A percentile compares a stretch with the other conserved stretches of the same genome.
Conservation (phyloP, 495 filamentous ascomycete species). For the Aspergillus saccharolyticus region DNA sequence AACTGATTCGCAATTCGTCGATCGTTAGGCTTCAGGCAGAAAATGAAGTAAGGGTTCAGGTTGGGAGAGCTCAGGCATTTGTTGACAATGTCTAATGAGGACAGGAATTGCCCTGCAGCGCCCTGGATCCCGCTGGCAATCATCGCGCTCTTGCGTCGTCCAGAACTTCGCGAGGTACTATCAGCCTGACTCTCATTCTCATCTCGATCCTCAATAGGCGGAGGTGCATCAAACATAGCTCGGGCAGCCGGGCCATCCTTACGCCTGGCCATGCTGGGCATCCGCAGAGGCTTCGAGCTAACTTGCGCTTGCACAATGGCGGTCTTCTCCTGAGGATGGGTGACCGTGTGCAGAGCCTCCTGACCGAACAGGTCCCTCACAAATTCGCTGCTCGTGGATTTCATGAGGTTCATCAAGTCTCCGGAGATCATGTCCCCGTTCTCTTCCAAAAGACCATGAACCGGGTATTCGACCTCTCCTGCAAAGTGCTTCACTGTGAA, state of each 20-base stretch:
- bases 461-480: conserved; percentile 92
- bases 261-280: conserved; percentile 84
- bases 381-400: conserved; percentile 79
- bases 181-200: conserved; percentile 47
- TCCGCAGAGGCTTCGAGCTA: conserved; percentile 86
- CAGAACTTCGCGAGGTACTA: conserved; percentile 31
- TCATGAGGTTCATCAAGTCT: conserved; percentile 93
- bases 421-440: conserved; percentile 95
- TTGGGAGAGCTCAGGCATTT: conserved; percentile 73
- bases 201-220: conserved; percentile 44
- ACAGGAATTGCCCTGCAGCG: conserved; percentile 86
- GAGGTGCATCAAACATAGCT: conserved; percentile 29
- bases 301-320: conserved; percentile 96
- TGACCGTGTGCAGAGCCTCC: conserved; percentile 81
- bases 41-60: conserved; percentile 90
- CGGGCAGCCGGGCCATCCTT: conserved; percentile 50
- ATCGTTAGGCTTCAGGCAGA: conserved; percentile 97
- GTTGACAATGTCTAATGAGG: conserved; percentile 82
- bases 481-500: conserved; percentile 95
- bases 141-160: conserved; percentile 36
- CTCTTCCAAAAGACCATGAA: conserved; percentile 80
- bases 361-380: conserved; percentile 87
- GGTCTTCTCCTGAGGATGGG: conserved; percentile 83
- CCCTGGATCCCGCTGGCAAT: conserved; percentile 63
- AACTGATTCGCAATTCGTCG: conserved; percentile 97